Conservation (phyloP, 495 filamentous ascomycete species). For the Xylaria curta region DNA sequence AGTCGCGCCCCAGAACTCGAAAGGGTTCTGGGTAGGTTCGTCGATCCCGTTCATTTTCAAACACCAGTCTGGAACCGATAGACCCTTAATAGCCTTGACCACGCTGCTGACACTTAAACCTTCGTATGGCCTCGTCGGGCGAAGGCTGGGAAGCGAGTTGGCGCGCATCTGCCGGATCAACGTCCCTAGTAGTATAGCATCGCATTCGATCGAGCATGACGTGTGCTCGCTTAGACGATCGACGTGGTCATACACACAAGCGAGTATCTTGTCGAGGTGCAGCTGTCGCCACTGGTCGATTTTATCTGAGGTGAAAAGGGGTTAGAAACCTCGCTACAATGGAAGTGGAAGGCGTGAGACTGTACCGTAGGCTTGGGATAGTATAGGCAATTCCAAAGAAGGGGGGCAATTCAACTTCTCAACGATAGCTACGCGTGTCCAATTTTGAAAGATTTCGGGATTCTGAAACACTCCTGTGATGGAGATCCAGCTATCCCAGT, state of each 20-base stretch:
- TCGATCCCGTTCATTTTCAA: background rate
- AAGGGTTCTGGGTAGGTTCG: background rate
- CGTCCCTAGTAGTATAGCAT: slow-evolving; percentile 10
- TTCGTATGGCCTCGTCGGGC: slow-evolving; percentile 14
- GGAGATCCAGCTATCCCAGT: slow-evolving; percentile 19
- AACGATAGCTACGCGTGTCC: slow-evolving; percentile 17
- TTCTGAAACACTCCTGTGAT: slow-evolving; percentile 14
- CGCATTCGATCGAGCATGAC: background rate
- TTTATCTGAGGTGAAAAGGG: background rate
- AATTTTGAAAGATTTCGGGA: background rate
- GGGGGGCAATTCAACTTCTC: background rate
- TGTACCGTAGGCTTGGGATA: slow-evolving; percentile 16
- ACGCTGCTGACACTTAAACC: slow-evolving; percentile 7
- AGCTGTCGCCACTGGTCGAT: slow-evolving; percentile 9
- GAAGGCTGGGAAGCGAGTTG: slow-evolving; percentile 10
- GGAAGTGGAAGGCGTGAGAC: background rate
- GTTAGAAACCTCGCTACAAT: background rate
- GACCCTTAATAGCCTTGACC: background rate
- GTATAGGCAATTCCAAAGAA: slow-evolving; percentile 8
- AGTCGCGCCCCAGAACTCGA: slow-evolving; percentile 8
- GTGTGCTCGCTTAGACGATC: slow-evolving; percentile 9
- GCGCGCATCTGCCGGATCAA: slow-evolving; percentile 18
- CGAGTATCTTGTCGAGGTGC: slow-evolving; percentile 13
- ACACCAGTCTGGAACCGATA: slow-evolving; percentile 12
- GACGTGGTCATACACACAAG: slow-evolving; percentile 2